Base-by-base conservation (phyloP, 768 basidiomycete species). In the Rhodocollybia butyracea region DNA sequence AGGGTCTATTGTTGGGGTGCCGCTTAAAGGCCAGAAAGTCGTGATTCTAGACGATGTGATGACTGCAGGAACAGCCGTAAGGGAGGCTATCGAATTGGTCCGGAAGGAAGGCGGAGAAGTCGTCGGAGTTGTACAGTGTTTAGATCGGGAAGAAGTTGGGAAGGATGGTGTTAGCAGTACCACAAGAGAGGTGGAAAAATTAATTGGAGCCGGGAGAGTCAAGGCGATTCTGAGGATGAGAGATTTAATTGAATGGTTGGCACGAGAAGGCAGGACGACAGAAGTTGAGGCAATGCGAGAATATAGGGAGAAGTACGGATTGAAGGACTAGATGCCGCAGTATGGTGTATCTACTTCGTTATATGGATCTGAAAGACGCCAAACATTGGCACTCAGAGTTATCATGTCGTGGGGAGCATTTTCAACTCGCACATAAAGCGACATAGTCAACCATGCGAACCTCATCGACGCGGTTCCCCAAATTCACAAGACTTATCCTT, bases 41-140 rank as follows among this genome's bases (percentile, higher is more conserved):
- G 82, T 98, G 48, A 82, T 98, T 42, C 77, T 98, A 31, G 96
- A 99, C 76, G 96, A 99, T 61, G 97, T 99, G 51, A 92, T 98
- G 79, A 98, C 97, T 2, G 82, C 88, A 11, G 91, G 91, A 13
- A 96, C 88, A 22, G 96, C 96, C 4, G 86, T 94, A 29, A 82
- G 94, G 8, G 81, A 84, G 31, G 89, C 94, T 2, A 88, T 96
- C 47, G 83, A 85, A 43, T 83, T 85, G 7, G 86, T 98, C 17
- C 68, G 70, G 32, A 66, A 73, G 46, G 78, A 81, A 36, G 89
- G 88, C 2, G 94, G 95, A 0, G 77, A 88, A 52, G 86, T 97
- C 6, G 89, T 94, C 0, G 96, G 96, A 1, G 89, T 97, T 19
- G 80, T 96, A 6, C 86, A 94, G 65, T 79, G 87, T 42, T 77